These are phyloP conservation scores for Colletotrichum zoysiae DNA, from an alignment of 2,329 filamentous ascomycete species.

Conservation along the genomic window DNA sequence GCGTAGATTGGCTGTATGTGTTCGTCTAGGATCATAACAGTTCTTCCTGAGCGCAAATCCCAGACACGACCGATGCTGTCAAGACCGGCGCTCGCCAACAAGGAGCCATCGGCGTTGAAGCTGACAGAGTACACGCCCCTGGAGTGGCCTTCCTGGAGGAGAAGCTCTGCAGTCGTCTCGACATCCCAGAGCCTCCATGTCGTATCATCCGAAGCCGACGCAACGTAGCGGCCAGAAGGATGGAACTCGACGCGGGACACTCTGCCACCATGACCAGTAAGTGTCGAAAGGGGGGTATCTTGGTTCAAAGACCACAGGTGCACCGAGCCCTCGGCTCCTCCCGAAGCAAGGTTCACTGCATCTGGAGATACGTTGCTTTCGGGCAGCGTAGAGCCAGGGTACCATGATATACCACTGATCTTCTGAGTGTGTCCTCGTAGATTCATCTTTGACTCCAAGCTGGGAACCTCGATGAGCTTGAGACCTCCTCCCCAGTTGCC, in stretches of 20 bases:
- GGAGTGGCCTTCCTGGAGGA: conserved; percentile 94
- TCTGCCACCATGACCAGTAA: conserved; percentile 86
- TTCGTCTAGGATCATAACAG: conserved; percentile 90
- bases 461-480: conserved; percentile 86
- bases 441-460: conserved; percentile 79
- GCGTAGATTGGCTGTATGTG: conserved; percentile 93
- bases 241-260: conserved; percentile 96
- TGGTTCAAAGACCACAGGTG: conserved; percentile 91
- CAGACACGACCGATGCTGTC: conserved; percentile 96
- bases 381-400: conserved; percentile 82
- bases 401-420: conserved; percentile 92
- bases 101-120: conserved; percentile 91
- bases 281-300: conserved; percentile 85
- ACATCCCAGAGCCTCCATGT: conserved; percentile 98
- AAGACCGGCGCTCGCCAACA: conserved; percentile 90
- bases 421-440: conserved; percentile 89
- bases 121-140: conserved; percentile 90
- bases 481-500: conserved; percentile 95
- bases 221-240: conserved; percentile 88
- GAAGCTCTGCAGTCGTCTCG: conserved; percentile 83
- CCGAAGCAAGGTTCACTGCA: conserved; percentile 87
- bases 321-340: conserved; percentile 88
- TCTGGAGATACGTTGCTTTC: conserved; percentile 78
- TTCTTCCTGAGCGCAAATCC: conserved; percentile 92
- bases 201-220: conserved; percentile 94